Evolutionary conservation across 352 stramenopile species (phyloP), one percentile per base, ranked within the genome.

Genomic region (Phytophthora citricola): DNA sequence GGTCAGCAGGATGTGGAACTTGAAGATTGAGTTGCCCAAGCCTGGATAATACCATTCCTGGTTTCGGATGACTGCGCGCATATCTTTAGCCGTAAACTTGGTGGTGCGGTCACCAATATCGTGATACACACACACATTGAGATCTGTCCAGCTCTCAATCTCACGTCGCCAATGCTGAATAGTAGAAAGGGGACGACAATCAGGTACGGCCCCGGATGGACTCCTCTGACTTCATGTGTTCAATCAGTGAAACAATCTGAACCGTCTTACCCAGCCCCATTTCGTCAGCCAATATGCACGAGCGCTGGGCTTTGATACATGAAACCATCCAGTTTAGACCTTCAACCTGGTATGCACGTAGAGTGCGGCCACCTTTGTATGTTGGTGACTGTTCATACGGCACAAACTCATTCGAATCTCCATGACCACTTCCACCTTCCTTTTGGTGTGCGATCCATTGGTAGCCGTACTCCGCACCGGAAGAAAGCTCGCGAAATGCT

Each of bases 41-140:
- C 83, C 81, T 0, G 85, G 82, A 45, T 96, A 97, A 43, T 94
- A 94, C 90, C 90, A 97, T 69, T 95, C 87, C 40, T 95, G 87
- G 20, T 93, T 74, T 24, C 90, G 89, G 46, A 97, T 92, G 31
- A 96, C 77, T 26, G 81, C 78, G 10, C 90, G 81, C 84, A 95
- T 94, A 45, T 97, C 88, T 53, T 97, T 97, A 2, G 87, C 86
- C 10, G 79, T 94, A 66, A 91, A 95, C 46, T 92, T 91, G 49
- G 68, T 90, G 0, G 73, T 83, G 7, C 82, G 78, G 54, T 95
- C 89, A 10, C 90, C 83, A 71, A 95, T 87, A 70, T 99, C 98
- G 69, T 99, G 97, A 75, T 99, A 99, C 1, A 99, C 94, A 64
- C 97, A 99, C 26, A 98, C 96, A 46, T 98, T 97, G 71, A 99